Percentiles rank a stretch among this genome's conserved stretches.
Evolutionary conservation across 179 eudicot species (phyloP).

Genomic region (Amaranthus tricolor): DNA sequence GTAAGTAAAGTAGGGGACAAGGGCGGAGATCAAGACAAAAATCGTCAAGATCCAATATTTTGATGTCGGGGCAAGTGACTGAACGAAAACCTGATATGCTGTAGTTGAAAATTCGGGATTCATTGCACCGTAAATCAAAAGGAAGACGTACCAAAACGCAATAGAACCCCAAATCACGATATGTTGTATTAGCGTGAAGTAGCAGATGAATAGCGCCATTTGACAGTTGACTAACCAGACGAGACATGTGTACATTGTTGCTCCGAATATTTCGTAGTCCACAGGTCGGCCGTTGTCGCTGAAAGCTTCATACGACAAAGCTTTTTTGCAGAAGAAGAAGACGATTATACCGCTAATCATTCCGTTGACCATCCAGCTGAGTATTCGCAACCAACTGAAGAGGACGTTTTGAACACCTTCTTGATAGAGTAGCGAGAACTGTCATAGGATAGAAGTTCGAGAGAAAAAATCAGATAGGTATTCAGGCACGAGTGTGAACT

Average conservation of each 20-base stretch:
- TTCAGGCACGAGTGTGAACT: too few species aligned
- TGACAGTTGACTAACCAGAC: constrained; percentile 89
- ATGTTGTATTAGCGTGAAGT: constrained; percentile 86
- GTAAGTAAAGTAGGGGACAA: constrained; percentile 60
- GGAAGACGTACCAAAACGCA: constrained; percentile 66
- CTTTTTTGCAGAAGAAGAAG: constrained; percentile 61
- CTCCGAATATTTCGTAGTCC: constrained; percentile 61
- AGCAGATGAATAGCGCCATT: constrained; percentile 81
- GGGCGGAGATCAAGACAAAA: constrained; percentile 57
- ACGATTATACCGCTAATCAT: constrained; percentile 52
- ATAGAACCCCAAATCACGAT: constrained; percentile 84
- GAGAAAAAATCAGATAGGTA: background rate
- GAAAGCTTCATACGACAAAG: constrained; percentile 52
- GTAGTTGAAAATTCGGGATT: constrained; percentile 49
- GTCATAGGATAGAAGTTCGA: constrained; percentile 17
- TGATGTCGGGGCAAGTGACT: constrained; percentile 57
- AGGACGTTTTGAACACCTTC: constrained; percentile 93
- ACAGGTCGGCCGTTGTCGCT: constrained; percentile 45
- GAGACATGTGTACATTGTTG: constrained; percentile 74
- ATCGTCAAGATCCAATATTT: constrained; percentile 57
- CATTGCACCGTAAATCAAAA: constrained; percentile 62
- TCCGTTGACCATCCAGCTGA: constrained; percentile 93
- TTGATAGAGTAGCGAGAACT: constrained; percentile 90
- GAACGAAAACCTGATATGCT: constrained; percentile 63
- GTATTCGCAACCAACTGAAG: constrained; percentile 80